These are phyloP conservation scores for Prototheca wickerhamii DNA, from an alignment of 163 green algal genomes.

Conservation along the genomic window DNA sequence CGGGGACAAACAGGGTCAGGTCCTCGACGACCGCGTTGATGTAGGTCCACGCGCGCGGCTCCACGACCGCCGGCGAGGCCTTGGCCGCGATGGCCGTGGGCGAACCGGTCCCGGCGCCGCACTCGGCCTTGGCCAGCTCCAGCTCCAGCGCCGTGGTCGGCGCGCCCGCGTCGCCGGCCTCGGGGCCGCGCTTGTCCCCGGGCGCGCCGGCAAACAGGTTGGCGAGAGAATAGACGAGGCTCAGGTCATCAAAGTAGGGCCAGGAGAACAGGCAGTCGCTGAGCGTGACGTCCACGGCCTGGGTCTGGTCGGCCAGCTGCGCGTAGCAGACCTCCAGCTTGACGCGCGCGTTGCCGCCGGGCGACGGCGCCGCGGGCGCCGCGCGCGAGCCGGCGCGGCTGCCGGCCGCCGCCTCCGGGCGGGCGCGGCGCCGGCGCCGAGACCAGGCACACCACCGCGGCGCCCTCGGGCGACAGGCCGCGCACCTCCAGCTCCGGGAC, in stretches of 20 bases:
- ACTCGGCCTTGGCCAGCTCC: not conserved
- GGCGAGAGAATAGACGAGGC: conserved; percentile 26
- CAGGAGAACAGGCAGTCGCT: conserved; percentile 54
- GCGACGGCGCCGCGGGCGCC: not conserved
- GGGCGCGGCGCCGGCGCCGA: not conserved
- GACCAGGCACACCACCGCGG: conserved; percentile 12
- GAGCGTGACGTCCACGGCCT: conserved; percentile 53
- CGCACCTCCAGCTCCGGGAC: conserved; percentile 7
- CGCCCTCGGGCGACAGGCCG: not conserved
- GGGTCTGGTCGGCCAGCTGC: conserved; percentile 52
- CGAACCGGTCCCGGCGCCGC: not conserved
- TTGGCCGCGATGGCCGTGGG: conserved; percentile 4
- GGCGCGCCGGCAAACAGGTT: conserved; percentile 18
- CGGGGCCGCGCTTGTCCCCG: not conserved
- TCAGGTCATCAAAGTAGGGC: conserved; percentile 72
- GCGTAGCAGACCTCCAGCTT: conserved; percentile 45
- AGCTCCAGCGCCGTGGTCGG: not conserved
- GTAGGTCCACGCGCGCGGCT: conserved; percentile 56
- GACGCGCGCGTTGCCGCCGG: conserved; percentile 17
- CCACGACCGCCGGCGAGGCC: not conserved
- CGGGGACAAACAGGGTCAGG: conserved; percentile 15
- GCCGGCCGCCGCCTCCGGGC: not conserved
- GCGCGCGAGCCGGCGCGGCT: not conserved
- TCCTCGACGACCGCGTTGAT: conserved; percentile 55
- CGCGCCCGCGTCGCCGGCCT: not conserved